These are phyloP conservation scores for Dichotomocladium elegans DNA, from an alignment of 371 early-diverging fungal genomes.

Conservation along the genomic window DNA sequence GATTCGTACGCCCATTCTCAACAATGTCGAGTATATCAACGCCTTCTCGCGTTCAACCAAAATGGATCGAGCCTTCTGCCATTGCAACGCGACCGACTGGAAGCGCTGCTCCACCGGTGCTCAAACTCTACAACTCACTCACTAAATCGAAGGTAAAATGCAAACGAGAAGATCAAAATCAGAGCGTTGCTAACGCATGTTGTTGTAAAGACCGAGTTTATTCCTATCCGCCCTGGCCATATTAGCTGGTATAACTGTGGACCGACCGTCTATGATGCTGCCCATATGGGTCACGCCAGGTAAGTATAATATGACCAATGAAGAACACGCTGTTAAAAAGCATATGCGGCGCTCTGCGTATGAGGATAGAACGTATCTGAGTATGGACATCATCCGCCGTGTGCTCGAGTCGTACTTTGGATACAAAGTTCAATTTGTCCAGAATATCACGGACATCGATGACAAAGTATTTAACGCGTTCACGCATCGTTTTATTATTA, in stretches of 20 bases:
- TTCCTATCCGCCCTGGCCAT: slow-evolving; percentile 73
- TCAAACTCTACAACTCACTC: slow-evolving; percentile 75
- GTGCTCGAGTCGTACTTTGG: slow-evolving; percentile 95
- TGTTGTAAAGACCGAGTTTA: slow-evolving; percentile 74
- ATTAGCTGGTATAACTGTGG: slow-evolving; percentile 99
- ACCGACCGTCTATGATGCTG: slow-evolving; percentile 98
- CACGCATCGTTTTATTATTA: too few species aligned
- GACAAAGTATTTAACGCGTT: slow-evolving; percentile 89
- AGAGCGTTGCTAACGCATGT: too few species aligned
- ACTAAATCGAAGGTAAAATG: slow-evolving; percentile 66
- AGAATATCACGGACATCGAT: slow-evolving; percentile 99
- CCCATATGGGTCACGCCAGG: slow-evolving; percentile 99
- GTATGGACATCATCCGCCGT: slow-evolving; percentile 95
- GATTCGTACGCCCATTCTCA: not conserved
- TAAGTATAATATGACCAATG: slow-evolving; percentile 9
- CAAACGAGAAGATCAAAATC: too few species aligned
- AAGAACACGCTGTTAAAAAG: too few species aligned
- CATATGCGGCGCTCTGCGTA: too few species aligned
- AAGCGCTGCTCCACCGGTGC: slow-evolving; percentile 25
- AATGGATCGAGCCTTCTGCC: slow-evolving; percentile 31
- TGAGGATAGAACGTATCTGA: slow-evolving; percentile 92
- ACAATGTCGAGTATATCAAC: not conserved
- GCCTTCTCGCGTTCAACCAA: slow-evolving; percentile 23
- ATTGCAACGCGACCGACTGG: too few species aligned
- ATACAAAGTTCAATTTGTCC: slow-evolving; percentile 94